Base-by-base conservation (phyloP, 768 basidiomycete genomes). In the Pisolithus sp. region DNA sequence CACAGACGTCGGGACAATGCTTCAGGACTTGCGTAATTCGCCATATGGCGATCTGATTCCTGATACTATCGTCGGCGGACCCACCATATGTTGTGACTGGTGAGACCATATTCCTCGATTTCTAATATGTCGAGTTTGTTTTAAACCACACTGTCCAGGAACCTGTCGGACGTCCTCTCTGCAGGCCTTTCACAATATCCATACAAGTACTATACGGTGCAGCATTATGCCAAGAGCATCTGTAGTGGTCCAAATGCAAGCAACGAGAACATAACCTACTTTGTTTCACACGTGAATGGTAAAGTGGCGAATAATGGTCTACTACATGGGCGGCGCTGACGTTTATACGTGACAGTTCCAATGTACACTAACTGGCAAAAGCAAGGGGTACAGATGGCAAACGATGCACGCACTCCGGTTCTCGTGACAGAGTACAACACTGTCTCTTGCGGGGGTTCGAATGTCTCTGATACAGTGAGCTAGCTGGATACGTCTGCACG, bases 381-480 rank as follows among this genome's bases (percentile, higher is more conserved):
- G 3, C 51, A 58, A 15, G 70, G 67, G 0, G 59, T 70, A 24
- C 28, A 53, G 17, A 55, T 60, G 17, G 68, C 62, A 1, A 59
- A 63, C 42, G 45, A 60, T 12, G 28, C 48, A 4, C 57, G 57
- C 28, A 55, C 68, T 21, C 67, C 69, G 5, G 64, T 70, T 4
- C 52, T 71, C 18, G 48, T 72, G 34, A 65, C 70, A 1, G 71
- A 71, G 50, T 72, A 66, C 51, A 71, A 71, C 48, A 64, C 63
- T 24, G 68, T 72, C 18, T 61, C 70, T 4, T 73, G 72, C 50
- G 72, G 71, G 15, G 72, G 70, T 0, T 65, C 68, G 1, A 71
- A 68, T 48, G 65, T 70, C 28, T 71, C 68, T 0, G 58, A 63
- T 28, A 70, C 65, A 1, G 69, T 69, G 48, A 43, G 65, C 56